A percentile compares a stretch with the other conserved stretches of the same genome.
phyloP scores from a whole-genome alignment of 768 basidiomycete species.

The Boletus pseudopeckii region DNA sequence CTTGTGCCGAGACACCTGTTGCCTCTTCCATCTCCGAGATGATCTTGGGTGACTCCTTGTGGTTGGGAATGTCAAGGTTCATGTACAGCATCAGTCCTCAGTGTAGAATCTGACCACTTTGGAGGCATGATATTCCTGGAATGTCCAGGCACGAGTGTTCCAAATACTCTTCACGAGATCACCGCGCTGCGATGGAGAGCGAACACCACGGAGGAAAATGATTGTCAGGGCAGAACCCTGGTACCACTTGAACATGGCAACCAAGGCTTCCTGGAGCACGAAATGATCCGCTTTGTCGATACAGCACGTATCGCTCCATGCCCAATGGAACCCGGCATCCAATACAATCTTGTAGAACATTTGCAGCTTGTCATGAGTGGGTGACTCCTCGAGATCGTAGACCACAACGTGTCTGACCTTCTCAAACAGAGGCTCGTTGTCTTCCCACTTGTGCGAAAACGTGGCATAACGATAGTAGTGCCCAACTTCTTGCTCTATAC shows the following conservation, averaged over 20 bases:
- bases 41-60: conserved; percentile 4
- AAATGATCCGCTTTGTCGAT: not conserved
- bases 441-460: too few relatives aligned
- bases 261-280: not conserved
- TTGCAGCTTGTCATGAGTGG: conserved; percentile 1
- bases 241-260: not conserved
- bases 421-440: too few relatives aligned
- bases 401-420: too few relatives aligned
- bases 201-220: not conserved
- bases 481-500: too few relatives aligned
- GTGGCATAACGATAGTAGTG: too few relatives aligned
- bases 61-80: conserved; percentile 2
- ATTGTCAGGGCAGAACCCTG: not conserved
- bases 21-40: conserved; percentile 10
- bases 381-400: not conserved
- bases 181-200: not conserved
- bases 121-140: conserved; percentile 5
- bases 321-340: conserved; percentile 1
- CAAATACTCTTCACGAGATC: not conserved
- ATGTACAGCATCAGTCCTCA: not conserved
- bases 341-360: conserved; percentile 2
- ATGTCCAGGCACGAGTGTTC: not conserved
- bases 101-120: conserved; percentile 10
- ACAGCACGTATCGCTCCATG: conserved; percentile 6
- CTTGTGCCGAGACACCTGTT: not conserved